These are phyloP conservation scores for Dothiorella sarmentorum DNA, from an alignment of 2,329 filamentous ascomycete genomes.

Conservation along the genomic window DNA sequence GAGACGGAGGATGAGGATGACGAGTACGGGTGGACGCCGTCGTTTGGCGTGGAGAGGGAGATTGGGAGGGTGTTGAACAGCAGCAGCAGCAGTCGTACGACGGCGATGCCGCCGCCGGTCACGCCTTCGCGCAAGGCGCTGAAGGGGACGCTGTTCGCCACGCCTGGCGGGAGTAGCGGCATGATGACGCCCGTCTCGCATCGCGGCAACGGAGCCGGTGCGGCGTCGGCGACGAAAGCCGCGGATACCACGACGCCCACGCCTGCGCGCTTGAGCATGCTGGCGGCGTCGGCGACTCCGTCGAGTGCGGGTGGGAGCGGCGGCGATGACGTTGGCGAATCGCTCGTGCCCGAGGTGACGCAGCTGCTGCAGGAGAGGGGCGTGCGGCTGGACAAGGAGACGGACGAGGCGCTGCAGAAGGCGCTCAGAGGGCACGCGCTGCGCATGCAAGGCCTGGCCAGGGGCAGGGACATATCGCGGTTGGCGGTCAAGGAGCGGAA, in stretches of 20 bases:
- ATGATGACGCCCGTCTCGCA: slow-evolving; percentile 10
- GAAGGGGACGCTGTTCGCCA: not conserved
- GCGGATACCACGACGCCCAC: slow-evolving; percentile 29
- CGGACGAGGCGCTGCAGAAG: slow-evolving; percentile 23
- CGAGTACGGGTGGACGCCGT: slow-evolving; percentile 18
- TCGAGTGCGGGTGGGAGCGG: slow-evolving; percentile 16
- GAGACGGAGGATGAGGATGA: slow-evolving; percentile 3
- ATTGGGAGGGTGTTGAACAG: not conserved
- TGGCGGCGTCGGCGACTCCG: not conserved
- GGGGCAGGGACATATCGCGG: slow-evolving; percentile 65
- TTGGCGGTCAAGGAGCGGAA: slow-evolving; percentile 62
- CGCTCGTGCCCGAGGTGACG: slow-evolving; percentile 45
- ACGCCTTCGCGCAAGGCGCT: slow-evolving; percentile 42
- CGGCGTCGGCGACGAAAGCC: not conserved
- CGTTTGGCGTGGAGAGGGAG: slow-evolving; percentile 17
- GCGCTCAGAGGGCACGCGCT: slow-evolving; percentile 49
- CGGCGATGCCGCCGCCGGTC: slow-evolving; percentile 20
- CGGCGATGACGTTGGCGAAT: slow-evolving; percentile 19
- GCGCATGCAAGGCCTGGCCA: slow-evolving; percentile 58
- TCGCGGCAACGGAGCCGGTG: not conserved
- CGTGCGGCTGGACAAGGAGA: slow-evolving; percentile 33
- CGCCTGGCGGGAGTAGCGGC: not conserved
- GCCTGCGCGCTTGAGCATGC: slow-evolving; percentile 28
- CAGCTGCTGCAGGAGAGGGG: slow-evolving; percentile 45
- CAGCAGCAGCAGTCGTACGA: not conserved